Evolutionary conservation across 1,284 basidiomycete species (phyloP), one percentile per base, ranked within the genome.

Genomic region (Boletellus sp.): DNA sequence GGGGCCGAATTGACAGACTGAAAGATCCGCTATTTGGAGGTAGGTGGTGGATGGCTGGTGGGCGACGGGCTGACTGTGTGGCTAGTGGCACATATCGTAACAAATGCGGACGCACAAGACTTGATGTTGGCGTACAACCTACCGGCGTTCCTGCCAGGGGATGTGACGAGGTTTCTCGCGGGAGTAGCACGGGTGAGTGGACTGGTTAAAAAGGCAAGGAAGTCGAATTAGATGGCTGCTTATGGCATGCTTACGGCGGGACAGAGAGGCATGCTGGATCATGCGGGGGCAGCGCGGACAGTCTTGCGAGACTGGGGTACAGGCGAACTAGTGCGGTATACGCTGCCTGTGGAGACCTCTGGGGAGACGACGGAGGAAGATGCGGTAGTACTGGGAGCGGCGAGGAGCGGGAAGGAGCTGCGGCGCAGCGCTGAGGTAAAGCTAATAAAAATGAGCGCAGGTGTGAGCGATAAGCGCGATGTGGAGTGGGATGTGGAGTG

Each of bases 231-330:
- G 19, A 36, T 38, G 26, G 25, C 35, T 22, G 32, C 33, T 22
- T 21, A 23, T 35, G 19, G 14, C 11, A 36, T 49, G 32, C 48
- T 50, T 35, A 57, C 21, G 39, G 32, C 45, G 47, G 49, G 58
- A 60, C 66, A 90, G 81, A 84, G 80, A 55, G 91, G 90, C 41
- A 76, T 82, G 36, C 72, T 82, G 16, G 94, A 98, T 67, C 69
- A 92, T 46, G 77, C 82, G 10, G 83, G 82, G 19, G 90, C 94
- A 2, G 87, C 91, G 8, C 84, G 91, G 20, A 77, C 87, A 43
- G 74, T 98, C 33, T 76, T 98, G 35, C 84, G 90, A 21, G 94
- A 98, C 69, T 99, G 94, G 94, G 85, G 80, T 52, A 77, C 76
- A 5, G 89, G 87, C 42, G 83, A 80, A 53, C 80, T 98, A 59